Evolutionary conservation across 2,329 filamentous ascomycete species (phyloP).

Genomic region (Sclerotiophoma versabilis): DNA sequence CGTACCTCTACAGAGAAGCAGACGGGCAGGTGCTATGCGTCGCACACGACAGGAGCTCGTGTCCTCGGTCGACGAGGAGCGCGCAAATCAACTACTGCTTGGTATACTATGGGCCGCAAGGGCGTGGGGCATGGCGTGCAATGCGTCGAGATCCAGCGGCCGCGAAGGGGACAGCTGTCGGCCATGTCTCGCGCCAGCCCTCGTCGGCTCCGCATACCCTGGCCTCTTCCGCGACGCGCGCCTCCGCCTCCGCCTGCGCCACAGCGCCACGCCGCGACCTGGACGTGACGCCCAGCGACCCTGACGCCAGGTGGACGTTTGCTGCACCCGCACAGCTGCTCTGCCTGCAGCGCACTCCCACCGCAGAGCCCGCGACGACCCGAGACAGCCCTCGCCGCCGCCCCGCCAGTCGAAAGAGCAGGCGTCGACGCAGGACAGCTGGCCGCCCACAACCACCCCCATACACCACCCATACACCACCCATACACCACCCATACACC

Average conservation of each 20-base stretch:
- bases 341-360: neutral
- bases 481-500: conserved; percentile 6
- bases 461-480: conserved; percentile 2
- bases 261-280: conserved; percentile 1
- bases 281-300: conserved; percentile 3
- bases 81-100: conserved; percentile 26
- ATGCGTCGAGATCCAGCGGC: conserved; percentile 13
- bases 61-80: conserved; percentile 17
- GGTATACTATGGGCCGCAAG: conserved; percentile 34
- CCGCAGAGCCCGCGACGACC: neutral
- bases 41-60: conserved; percentile 8
- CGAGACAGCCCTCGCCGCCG: neutral
- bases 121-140: conserved; percentile 30
- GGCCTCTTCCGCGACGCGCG: conserved; percentile 15
- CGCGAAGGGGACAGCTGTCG: conserved; percentile 41
- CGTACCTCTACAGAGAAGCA: conserved; percentile 47
- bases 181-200: conserved; percentile 1
- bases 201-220: conserved; percentile 13
- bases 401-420: neutral
- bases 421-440: conserved; percentile 9
- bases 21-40: conserved; percentile 23
- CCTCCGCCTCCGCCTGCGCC: conserved; percentile 1
- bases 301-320: conserved; percentile 12
- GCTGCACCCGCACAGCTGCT: neutral
- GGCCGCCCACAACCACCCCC: conserved; percentile 4